Evolutionary conservation across 345 rosid species (phyloP).

Genomic region (Camelina laxa): DNA sequence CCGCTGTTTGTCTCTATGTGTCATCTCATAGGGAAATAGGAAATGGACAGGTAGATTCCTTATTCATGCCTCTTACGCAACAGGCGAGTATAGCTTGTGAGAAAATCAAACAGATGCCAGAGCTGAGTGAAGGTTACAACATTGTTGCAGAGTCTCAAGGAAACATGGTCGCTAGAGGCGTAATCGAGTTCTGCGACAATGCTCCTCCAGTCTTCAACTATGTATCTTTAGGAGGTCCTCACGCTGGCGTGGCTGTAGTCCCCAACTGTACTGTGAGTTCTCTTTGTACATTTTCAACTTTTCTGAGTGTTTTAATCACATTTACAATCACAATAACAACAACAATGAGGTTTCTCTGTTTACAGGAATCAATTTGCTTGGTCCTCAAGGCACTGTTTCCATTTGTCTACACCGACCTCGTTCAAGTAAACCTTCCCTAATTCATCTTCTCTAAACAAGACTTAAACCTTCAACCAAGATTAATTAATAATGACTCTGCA

Average conservation of each 20-base stretch:
- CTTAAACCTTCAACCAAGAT: not conserved
- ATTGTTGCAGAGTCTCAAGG: too few species aligned
- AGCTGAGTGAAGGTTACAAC: too few species aligned
- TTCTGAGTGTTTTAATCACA: too few species aligned
- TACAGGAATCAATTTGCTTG: not conserved
- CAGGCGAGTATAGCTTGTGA: too few species aligned
- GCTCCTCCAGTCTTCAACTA: conserved; percentile 80
- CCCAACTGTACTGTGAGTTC: conserved; percentile 63
- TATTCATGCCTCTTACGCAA: conserved; percentile 36
- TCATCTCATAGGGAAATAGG: conserved; percentile 73
- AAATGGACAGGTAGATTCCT: conserved; percentile 58
- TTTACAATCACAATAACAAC: not conserved
- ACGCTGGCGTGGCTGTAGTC: conserved; percentile 82
- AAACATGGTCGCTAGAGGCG: too few species aligned
- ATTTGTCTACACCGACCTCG: conserved; percentile 39
- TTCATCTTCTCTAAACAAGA: conserved; percentile 38
- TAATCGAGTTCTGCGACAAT: conserved; percentile 71
- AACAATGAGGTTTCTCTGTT: not conserved
- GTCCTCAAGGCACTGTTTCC: not conserved
- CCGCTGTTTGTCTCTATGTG: not conserved
- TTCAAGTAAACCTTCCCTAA: conserved; percentile 31
- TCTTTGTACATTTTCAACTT: not conserved
- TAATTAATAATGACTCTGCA: conserved; percentile 29
- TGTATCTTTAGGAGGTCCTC: conserved; percentile 87
- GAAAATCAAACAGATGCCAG: too few species aligned